These are phyloP conservation scores for Mikania micrantha DNA, from an alignment of 129 eudicot genomes.

Conservation along the genomic window DNA sequence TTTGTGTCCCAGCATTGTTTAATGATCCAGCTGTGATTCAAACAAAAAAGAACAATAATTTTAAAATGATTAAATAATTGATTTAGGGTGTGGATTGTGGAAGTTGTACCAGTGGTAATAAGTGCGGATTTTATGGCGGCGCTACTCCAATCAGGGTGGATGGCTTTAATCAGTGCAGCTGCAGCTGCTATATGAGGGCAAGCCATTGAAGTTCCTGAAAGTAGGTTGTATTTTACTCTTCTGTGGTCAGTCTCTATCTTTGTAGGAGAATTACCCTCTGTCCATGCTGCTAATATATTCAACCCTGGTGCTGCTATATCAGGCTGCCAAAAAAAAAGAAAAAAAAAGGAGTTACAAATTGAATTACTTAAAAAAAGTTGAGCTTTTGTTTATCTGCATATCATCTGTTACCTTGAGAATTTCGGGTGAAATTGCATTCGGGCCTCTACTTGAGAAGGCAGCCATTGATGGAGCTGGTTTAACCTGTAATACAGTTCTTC, in stretches of 20 bases:
- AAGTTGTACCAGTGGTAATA: slow-evolving; percentile 51
- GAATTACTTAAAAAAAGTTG: background rate
- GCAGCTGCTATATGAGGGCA: slow-evolving; percentile 69
- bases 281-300: slow-evolving; percentile 78
- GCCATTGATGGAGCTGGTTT: slow-evolving; percentile 86
- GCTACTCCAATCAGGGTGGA: slow-evolving; percentile 70
- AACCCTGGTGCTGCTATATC: slow-evolving; percentile 76
- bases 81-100: background rate
- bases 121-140: slow-evolving; percentile 71
- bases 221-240: slow-evolving; percentile 41
- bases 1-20: slow-evolving; percentile 45
- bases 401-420: slow-evolving; percentile 57
- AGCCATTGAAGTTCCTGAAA: slow-evolving; percentile 82
- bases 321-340: slow-evolving; percentile 35
- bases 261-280: slow-evolving; percentile 41
- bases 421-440: slow-evolving; percentile 51
- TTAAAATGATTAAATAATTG: background rate
- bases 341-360: background rate
- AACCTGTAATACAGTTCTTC: slow-evolving; percentile 33
- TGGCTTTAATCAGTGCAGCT: slow-evolving; percentile 51
- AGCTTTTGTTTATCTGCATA: background rate
- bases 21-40: slow-evolving; percentile 49
- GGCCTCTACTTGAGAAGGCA: slow-evolving; percentile 82
- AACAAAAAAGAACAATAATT: background rate
- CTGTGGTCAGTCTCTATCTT: slow-evolving; percentile 31